Evolutionary conservation across 2,329 filamentous ascomycete species (phyloP), one percentile per base, ranked within the genome.

Genomic region (Geosmithia putterillii): DNA sequence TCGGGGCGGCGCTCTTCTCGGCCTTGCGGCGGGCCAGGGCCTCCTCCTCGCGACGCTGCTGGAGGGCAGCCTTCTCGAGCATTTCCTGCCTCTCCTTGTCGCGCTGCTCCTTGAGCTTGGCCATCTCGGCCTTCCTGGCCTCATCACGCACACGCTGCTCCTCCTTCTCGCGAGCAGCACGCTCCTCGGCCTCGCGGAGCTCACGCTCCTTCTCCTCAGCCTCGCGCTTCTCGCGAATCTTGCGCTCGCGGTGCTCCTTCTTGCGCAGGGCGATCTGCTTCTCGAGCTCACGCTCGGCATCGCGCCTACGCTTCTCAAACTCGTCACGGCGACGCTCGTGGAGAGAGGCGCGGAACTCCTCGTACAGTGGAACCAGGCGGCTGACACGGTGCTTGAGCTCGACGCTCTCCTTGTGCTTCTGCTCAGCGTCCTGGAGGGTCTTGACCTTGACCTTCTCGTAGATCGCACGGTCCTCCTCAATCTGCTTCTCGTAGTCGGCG

Each of bases 311-410:
- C 70, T 85, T 90, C 74, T 96, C 92, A 53, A 96, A 98, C 64
- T 96, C 88, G 54, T 94, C 85, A 58, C 87, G 86, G 54, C 90
- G 86, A 58, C 87, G 83, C 63, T 92, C 83, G 48, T 86, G 85
- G 43, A 98, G 79, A 40, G 81, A 80, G 51, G 81, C 73, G 57
- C 85, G 81, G 76, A 95, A 96, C 9, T 69, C 67, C 61, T 92
- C 87, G 66, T 95, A 98, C 43, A 73, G 64, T n/a, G 81, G 76
- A 50, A 96, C 83, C 44, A 98, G 75, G 48, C 89, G 80, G 57
- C 76, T 82, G 42, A 98, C 79, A 59, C 92, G 85, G 64, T 94
- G 83, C 77, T 96, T 96, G 53, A 98, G 78, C 53, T 88, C 85
- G 43, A 98, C 83, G 48, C 86, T 88, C 60, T 89, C 86, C 65